Evolutionary conservation across 1,284 basidiomycete genomes (phyloP), one percentile per base, ranked within the genome.

Genomic region (Tremellales sp.): DNA sequence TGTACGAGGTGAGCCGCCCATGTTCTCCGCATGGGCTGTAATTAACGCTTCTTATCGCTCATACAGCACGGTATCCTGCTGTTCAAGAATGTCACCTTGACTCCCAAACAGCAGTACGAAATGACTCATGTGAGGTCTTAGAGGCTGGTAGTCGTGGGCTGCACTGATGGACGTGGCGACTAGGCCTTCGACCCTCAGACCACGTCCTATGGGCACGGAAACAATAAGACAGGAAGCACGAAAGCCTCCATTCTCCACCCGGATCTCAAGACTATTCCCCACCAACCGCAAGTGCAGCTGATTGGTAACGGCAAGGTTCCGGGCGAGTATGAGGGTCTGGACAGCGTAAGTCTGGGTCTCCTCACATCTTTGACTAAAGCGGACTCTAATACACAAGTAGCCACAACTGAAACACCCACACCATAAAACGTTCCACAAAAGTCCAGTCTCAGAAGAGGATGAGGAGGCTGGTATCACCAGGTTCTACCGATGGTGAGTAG

Each of bases 351-450:
- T 62, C 13, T 27, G 18, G 8, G n/a, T 19, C 3, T 6, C 6
- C 8, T 42, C 14, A 13, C 16, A 19, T 31, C 3, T 1, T 29
- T n/a, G 16, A 10, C 4, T 19, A 16, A 14, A 21, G 10, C 19
- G 21, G 19, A n/a, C 5, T 26, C 46, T 48, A 24, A 48, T 40
- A 4, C 38, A 5, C 14, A 19, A 16, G 2, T 53, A 73, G 59
- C 71, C 74, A 26, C 64, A 76, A 54, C 70, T 78, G 40, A 80
- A 78, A 70, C 84, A 94, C 72, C 91, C 90, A 1, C 84, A 82
- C 42, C 91, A 95, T 72, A 83, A 77, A 33, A 87, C 86, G 1
- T 95, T 95, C 74, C 92, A 95, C 77, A 88, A 87, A 74, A 84
- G 84, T 27, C 74, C 74, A n/a, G 78, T 92, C 24, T 82, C 83